These are phyloP conservation scores for Cladophialophora psammophila DNA, from an alignment of 2,329 filamentous ascomycete genomes.

Conservation along the genomic window DNA sequence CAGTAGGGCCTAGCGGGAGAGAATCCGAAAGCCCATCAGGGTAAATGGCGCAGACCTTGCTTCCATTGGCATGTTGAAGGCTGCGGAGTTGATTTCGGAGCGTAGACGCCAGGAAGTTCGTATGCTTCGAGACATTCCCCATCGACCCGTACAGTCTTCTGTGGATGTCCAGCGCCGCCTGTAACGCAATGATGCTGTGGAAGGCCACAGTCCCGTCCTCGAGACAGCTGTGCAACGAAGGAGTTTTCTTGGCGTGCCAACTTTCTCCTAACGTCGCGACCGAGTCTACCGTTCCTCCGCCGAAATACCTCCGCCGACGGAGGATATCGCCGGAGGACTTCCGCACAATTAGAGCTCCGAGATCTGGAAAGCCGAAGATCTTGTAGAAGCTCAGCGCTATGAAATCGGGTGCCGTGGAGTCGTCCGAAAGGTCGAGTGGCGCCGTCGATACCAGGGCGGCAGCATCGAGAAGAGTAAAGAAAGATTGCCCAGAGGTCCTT, in stretches of 20 bases:
- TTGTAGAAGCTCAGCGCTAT: slow-evolving; percentile 91
- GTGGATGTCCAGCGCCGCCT: slow-evolving; percentile 75
- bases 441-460: slow-evolving; percentile 82
- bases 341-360: slow-evolving; percentile 83
- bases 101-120: slow-evolving; percentile 66
- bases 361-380: slow-evolving; percentile 95
- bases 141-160: slow-evolving; percentile 74
- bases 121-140: slow-evolving; percentile 73
- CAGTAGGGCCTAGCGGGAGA: slow-evolving; percentile 70
- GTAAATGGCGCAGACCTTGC: slow-evolving; percentile 72
- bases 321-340: slow-evolving; percentile 72
- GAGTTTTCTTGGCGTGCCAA: slow-evolving; percentile 81
- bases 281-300: slow-evolving; percentile 92
- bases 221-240: slow-evolving; percentile 77
- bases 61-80: slow-evolving; percentile 74
- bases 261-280: slow-evolving; percentile 73
- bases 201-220: slow-evolving; percentile 93
- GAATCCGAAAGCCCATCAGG: slow-evolving; percentile 42
- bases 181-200: slow-evolving; percentile 86
- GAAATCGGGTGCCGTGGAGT: slow-evolving; percentile 76
- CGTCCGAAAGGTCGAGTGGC: slow-evolving; percentile 72
- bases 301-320: slow-evolving; percentile 78
- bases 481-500: slow-evolving; percentile 40
- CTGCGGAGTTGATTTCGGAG: slow-evolving; percentile 65
- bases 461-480: slow-evolving; percentile 81